Evolutionary conservation across 1,284 basidiomycete species (phyloP).

Genomic region (Ganoderma sinense): DNA sequence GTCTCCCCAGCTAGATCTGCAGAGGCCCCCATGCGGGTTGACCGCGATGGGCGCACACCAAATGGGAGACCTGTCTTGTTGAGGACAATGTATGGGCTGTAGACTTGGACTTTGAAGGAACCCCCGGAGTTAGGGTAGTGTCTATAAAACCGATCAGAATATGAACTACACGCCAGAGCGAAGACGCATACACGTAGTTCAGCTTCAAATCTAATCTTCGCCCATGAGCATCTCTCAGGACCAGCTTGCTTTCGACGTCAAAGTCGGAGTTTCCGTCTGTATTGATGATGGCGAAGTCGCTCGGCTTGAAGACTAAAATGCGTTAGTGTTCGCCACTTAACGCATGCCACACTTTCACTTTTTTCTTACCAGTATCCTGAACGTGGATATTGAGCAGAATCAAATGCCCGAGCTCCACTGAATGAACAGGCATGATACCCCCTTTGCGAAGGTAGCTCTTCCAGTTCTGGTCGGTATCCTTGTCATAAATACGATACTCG

Average conservation of each 20-base stretch:
- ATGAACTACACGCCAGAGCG: neutral
- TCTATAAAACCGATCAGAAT: conserved; percentile 45
- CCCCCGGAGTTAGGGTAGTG: conserved; percentile 93
- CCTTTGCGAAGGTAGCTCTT: conserved; percentile 94
- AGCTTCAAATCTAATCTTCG: conserved; percentile 86
- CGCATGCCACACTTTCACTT: too few relatives aligned
- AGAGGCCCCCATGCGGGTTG: conserved; percentile 75
- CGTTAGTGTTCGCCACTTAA: neutral
- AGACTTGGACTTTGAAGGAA: conserved; percentile 98
- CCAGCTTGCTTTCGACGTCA: conserved; percentile 79
- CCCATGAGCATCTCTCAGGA: conserved; percentile 79
- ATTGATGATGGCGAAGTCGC: conserved; percentile 98
- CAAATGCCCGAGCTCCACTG: conserved; percentile 94
- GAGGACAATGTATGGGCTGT: conserved; percentile 90
- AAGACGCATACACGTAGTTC: conserved; percentile 81
- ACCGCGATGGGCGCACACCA: conserved; percentile 71
- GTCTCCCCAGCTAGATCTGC: conserved; percentile 89
- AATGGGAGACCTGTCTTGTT: conserved; percentile 96
- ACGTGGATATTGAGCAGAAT: conserved; percentile 92
- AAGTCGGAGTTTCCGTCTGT: conserved; percentile 94
- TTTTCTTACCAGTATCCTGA: conserved; percentile 81
- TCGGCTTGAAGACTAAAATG: conserved; percentile 86
- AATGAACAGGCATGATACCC: conserved; percentile 96
- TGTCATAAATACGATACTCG: conserved; percentile 97
- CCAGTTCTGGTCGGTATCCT: conserved; percentile 92